Base-by-base conservation (phyloP, 2,329 filamentous ascomycete genomes). In the Alternaria solani region DNA sequence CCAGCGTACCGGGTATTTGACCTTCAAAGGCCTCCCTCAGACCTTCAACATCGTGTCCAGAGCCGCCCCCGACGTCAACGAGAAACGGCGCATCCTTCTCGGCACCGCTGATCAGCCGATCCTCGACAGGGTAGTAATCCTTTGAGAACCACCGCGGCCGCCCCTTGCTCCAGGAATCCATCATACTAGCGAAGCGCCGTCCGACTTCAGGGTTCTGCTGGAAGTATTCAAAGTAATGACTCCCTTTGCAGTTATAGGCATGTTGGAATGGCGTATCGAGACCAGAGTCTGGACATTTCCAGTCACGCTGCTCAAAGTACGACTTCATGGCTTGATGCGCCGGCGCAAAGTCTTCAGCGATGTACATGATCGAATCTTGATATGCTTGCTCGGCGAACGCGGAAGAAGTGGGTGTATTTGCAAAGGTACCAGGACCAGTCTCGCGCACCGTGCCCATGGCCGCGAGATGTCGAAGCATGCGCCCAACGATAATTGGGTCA, bases 391-490 rank as follows among this genome's bases (percentile, higher is more conserved):
- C 55, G 6, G 68, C 63, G 38, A 67, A 70, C 1, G 66, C 63
- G 16, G 34, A 57, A 4, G 70, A 68, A 1, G 60, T 64, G 0
- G 61, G 51, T 11, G 68, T 70, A 1, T 66, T 64, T 4, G 67
- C 65, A 43, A 68, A 74, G 0, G 61, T 65, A 25, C 66, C 55
- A 0, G 66, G 65, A 0, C 62, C 70, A 0, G 65, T 67, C 26
- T 71, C 70, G 20, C 52, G 63, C 1, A 73, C 46, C 0, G 69
- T 71, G 18, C 62, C 48, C 64, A 70, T 71, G 51, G 71, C 69
- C 7, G 70, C 65, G n/a, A 74, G 66, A 59, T 74, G 71, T 9
- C 70, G 67, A 8, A 74, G 64, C 68, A 74, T 70, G 51, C 70
- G 67, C 4, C 61, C 69, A 14, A 73, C 66, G 12, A 73, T 57